Evolutionary conservation across 2,329 filamentous ascomycete genomes (phyloP).

Genomic region (Fusarium cicatricum): DNA sequence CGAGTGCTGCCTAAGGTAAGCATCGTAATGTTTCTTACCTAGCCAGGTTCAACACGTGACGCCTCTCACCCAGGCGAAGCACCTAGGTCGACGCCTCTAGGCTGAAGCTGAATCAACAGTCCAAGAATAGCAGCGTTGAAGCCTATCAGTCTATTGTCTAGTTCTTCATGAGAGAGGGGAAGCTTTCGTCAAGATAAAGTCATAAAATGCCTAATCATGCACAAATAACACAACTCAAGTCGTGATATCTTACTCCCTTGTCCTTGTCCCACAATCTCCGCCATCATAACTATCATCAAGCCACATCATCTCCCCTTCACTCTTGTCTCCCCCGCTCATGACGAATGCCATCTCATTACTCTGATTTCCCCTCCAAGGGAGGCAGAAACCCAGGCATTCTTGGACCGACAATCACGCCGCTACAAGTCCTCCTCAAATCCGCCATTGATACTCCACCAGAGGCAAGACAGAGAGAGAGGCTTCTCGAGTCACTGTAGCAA

Average conservation of each 20-base stretch:
- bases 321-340: slow-evolving; percentile 16
- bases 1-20: slow-evolving; percentile 42
- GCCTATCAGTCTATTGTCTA: not conserved
- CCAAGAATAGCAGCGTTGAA: slow-evolving; percentile 3
- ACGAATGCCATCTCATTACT: slow-evolving; percentile 22
- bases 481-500: not conserved
- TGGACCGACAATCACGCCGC: not conserved
- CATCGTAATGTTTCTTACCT: slow-evolving; percentile 28
- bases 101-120: slow-evolving; percentile 2
- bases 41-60: slow-evolving; percentile 31
- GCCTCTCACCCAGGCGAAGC: not conserved
- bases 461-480: not conserved
- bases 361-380: slow-evolving; percentile 23
- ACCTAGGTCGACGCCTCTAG: not conserved
- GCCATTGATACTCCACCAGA: not conserved
- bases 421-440: slow-evolving; percentile 13
- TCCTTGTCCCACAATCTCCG: not conserved
- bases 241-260: not conserved
- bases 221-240: not conserved
- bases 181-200: no score
- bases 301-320: slow-evolving; percentile 26
- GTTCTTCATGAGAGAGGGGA: no score
- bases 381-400: slow-evolving; percentile 17
- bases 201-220: not conserved
- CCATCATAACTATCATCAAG: slow-evolving; percentile 12